Evolutionary conservation across 225 moss, liverwort and hornwort genomes (phyloP), one percentile per base, ranked within the genome.

Genomic region (Polytrichum commune): DNA sequence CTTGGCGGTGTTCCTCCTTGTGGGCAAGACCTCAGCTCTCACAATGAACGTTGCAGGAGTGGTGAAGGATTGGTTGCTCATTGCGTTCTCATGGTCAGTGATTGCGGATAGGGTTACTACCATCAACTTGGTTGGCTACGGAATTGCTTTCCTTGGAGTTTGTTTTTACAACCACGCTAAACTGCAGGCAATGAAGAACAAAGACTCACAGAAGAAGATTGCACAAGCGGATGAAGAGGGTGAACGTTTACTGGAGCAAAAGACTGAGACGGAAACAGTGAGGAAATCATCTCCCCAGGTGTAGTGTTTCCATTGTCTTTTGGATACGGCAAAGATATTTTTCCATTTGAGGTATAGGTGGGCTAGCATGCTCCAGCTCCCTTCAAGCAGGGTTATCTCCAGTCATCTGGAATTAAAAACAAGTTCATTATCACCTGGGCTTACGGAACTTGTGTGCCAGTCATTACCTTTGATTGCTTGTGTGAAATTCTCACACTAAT

Each of bases 1-100:
- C 64, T 75, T 88, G 54, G 84, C 88, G 8, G 88, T 88, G 16
- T 88, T 88, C 29, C 81, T 88, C 19, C 84, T 88, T 1, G 87
- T 88, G 19, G 87, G 87, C 27, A 88, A 88, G 62, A 88, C 87
- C 18, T 88, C 87, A 8, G 87, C 87, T 63, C 79, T 88, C 57
- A 88, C 87, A 30, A 88, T 88, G 87, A 88, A 88, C 67, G 87
- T 88, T 0, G 87, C 87, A 19, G 87, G 87, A 32, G 84, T 84
- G 23, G 87, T 88, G 65, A 88, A 88, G 73, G 87, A 88, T 62
- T 88, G 87, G 87, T 76, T 88, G 55, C 69, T 88, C n/a, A 88
- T 88, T 57, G 83, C 83, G 2, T 88, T 88, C 64, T 88, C 87
- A 2, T 88, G 87, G 87, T 76, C 83, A 20, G 84, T 88, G 0